Conservation (phyloP, 106 monocot species). For the Phalaenopsis aphrodite region DNA sequence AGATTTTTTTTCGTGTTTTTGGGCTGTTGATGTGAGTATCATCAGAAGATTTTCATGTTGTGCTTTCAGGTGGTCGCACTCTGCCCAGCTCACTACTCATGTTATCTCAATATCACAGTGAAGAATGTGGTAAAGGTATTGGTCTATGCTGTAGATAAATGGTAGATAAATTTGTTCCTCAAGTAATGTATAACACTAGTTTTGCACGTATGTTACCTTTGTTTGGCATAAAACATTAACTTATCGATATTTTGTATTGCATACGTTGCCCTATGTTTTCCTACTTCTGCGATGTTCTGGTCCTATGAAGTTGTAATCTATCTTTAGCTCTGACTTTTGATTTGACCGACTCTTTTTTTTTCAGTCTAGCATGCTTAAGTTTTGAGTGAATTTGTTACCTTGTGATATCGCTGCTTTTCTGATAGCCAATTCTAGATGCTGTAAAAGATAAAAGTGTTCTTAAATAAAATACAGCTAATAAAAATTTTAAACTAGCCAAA, state of each 20-base stretch:
- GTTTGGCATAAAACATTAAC: neutral
- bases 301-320: neutral
- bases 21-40: neutral
- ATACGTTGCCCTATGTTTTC: neutral
- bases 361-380: neutral
- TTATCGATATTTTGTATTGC: neutral
- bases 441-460: too few relatives aligned
- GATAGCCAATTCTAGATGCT: too few relatives aligned
- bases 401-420: too few relatives aligned
- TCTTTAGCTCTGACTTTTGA: neutral
- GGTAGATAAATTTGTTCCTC: neutral
- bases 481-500: too few relatives aligned
- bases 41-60: neutral
- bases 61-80: slow-evolving; percentile 66
- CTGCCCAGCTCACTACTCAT: slow-evolving; percentile 28
- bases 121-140: slow-evolving; percentile 72
- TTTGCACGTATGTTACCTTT: neutral
- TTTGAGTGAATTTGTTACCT: neutral
- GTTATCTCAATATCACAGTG: slow-evolving; percentile 63
- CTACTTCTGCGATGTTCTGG: neutral
- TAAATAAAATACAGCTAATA: too few relatives aligned
- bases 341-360: neutral
- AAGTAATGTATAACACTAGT: neutral
- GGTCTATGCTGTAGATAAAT: neutral
- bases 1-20: neutral